Percentiles rank a stretch among this genome's conserved stretches.
phyloP scores from a whole-genome alignment of 805 yeast species.

The Gaillardinia entomophila region DNA sequence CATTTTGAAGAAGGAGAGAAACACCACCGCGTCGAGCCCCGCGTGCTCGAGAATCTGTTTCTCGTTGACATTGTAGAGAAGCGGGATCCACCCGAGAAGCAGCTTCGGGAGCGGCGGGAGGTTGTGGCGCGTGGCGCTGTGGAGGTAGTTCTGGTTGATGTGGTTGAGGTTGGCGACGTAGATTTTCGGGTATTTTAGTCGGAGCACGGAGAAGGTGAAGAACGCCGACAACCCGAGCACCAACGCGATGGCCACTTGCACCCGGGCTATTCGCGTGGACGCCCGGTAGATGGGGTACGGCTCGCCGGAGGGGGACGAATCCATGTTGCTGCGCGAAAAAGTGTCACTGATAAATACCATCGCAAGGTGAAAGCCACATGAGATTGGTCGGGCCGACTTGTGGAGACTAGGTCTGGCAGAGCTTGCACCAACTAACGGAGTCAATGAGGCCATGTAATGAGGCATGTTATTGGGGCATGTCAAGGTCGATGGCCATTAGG shows the following conservation, averaged over 20 bases:
- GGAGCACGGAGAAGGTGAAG: conserved; percentile 59
- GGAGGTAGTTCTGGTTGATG: conserved; percentile 34
- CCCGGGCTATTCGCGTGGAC: conserved; percentile 55
- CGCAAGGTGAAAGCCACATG: too few species aligned
- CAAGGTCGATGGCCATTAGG: too few species aligned
- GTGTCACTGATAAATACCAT: too few species aligned
- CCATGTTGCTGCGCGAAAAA: too few species aligned
- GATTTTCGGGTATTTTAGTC: conserved; percentile 72
- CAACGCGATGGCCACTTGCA: conserved; percentile 70
- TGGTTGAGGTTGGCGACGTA: conserved; percentile 74
- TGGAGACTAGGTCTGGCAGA: too few species aligned
- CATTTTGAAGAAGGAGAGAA: conserved; percentile 85
- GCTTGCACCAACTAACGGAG: too few species aligned
- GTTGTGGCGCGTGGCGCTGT: conserved; percentile 39
- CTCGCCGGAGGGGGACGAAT: background rate
- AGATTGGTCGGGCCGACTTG: too few species aligned
- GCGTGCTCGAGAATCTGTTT: conserved; percentile 79
- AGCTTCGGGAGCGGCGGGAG: conserved; percentile 59
- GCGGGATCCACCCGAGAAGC: conserved; percentile 77
- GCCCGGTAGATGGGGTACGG: conserved; percentile 8
- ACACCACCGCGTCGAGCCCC: conserved; percentile 92
- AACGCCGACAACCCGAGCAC: conserved; percentile 67
- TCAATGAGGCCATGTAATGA: too few species aligned
- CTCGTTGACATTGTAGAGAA: conserved; percentile 60
- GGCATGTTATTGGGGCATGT: too few species aligned